Evolutionary conservation across 768 basidiomycete species (phyloP).

Genomic region (Hypholoma fasciculare): DNA sequence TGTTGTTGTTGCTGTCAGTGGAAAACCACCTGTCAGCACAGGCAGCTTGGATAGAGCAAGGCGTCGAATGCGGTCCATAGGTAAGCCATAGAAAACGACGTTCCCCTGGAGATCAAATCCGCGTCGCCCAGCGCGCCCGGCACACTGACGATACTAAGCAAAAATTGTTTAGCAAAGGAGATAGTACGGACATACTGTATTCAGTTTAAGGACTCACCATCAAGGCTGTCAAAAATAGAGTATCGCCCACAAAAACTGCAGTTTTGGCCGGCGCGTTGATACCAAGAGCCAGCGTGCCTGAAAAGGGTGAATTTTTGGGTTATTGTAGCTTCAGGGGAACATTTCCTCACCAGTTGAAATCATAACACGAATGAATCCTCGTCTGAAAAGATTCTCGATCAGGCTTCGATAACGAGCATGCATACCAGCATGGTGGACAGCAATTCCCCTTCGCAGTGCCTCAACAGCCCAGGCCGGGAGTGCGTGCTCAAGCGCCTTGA

Average conservation of each 20-base stretch:
- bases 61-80: constrained; percentile 63
- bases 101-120: constrained; percentile 71
- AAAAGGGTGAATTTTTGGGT: too few species aligned
- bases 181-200: constrained; percentile 5
- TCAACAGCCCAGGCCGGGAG: constrained; percentile 43
- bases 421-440: constrained; percentile 73
- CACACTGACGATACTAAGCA: constrained; percentile 66
- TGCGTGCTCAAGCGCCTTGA: constrained; percentile 34
- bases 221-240: constrained; percentile 58
- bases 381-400: constrained; percentile 64
- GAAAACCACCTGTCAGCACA: constrained; percentile 62
- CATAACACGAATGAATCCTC: constrained; percentile 62
- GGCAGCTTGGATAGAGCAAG: constrained; percentile 65
- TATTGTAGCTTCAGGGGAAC: too few species aligned
- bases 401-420: constrained; percentile 57
- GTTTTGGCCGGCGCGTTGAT: constrained; percentile 77
- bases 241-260: constrained; percentile 63
- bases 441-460: constrained; percentile 61
- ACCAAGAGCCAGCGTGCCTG: constrained; percentile 67
- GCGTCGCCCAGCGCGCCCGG: constrained; percentile 72
- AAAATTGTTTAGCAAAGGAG: not conserved
- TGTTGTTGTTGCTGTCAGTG: constrained; percentile 63
- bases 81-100: constrained; percentile 70
- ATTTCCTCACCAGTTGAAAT: constrained; percentile 74
- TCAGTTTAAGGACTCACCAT: constrained; percentile 38